Base-by-base conservation (phyloP, 106 monocot genomes). In the Phalaenopsis equestris region DNA sequence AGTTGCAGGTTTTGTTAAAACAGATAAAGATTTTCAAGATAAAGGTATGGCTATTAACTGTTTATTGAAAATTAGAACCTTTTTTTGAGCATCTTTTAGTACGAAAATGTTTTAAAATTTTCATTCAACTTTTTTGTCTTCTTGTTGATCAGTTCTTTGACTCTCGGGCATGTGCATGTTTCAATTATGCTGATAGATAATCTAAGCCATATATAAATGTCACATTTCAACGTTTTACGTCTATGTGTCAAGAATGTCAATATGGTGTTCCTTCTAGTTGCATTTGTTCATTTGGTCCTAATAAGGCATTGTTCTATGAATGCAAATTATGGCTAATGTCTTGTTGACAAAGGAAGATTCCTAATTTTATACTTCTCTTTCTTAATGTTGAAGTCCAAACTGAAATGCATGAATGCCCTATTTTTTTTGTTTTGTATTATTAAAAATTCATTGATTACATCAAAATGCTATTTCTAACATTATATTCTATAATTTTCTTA, bases 1-100 rank as follows among this genome's bases (percentile, higher is more conserved):
- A 56, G 96, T 96, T 84, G 90, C 96, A 72, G 92, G 93, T 7
- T 96, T 96, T 85, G 93, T 96, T 23, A 96, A 94, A 85, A 96
- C 96, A 56, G 96, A 96, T 82, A 96, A 92, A 86, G 96, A 96
- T 79, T 90, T 96, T 83, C 91, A 88, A 80, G 86, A 82, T 39
- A 79, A 92, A 92, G 93, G 96, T 93, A 83, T 67, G 11, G 9
- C 48, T 42, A 17, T 41, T 9, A 49, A 49, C 4, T 52, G 23
- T 3, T 52, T 77, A 77, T 21, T 52, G 52, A 9, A 23, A 55
- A 30, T 30, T 36, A 30, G 6, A 19, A 12, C 21, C 55, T 10
- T 77, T 48, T 7, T 30, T 55, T 24, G 14, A 12, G 6, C 3
- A 8, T 75, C 19, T 30, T 41, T 72, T 72, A 38, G 41, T 65